Conservation (phyloP, 306 rosid genomes). For the Vigna nakashimae region DNA sequence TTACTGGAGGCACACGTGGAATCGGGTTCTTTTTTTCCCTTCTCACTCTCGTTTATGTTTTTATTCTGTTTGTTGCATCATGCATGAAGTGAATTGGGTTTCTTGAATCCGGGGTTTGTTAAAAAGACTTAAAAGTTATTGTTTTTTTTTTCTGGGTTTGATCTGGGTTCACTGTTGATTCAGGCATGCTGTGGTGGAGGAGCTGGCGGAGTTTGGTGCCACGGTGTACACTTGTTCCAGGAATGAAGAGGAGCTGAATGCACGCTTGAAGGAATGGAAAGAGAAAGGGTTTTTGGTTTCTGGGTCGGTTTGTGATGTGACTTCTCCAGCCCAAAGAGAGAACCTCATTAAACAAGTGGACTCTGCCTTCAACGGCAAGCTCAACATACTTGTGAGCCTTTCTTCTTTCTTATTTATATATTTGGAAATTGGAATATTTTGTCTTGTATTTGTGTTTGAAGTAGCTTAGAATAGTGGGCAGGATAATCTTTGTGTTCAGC, state of each 20-base stretch:
- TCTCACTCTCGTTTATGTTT: neutral
- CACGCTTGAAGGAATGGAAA: slow-evolving; percentile 70
- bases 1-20: slow-evolving; percentile 95
- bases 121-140: neutral
- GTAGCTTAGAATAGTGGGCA: neutral
- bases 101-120: slow-evolving; percentile 2
- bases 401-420: neutral
- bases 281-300: slow-evolving; percentile 64
- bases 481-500: too few species aligned
- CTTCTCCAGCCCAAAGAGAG: slow-evolving; percentile 66
- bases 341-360: slow-evolving; percentile 61
- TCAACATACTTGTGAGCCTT: slow-evolving; percentile 71
- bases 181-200: slow-evolving; percentile 88
- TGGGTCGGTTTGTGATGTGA: slow-evolving; percentile 80
- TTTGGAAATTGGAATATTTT: neutral
- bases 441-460: neutral
- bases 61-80: neutral
- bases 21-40: slow-evolving; percentile 61
- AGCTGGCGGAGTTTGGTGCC: slow-evolving; percentile 82
- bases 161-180: neutral
- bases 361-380: slow-evolving; percentile 64
- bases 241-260: slow-evolving; percentile 69
- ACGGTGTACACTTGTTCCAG: slow-evolving; percentile 84
- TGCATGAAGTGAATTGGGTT: neutral
- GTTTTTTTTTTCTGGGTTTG: neutral